Percentiles rank a stretch among this genome's conserved stretches.
Conservation (phyloP, 371 early-diverging fungal genomes). For the Mucor piriformis region DNA sequence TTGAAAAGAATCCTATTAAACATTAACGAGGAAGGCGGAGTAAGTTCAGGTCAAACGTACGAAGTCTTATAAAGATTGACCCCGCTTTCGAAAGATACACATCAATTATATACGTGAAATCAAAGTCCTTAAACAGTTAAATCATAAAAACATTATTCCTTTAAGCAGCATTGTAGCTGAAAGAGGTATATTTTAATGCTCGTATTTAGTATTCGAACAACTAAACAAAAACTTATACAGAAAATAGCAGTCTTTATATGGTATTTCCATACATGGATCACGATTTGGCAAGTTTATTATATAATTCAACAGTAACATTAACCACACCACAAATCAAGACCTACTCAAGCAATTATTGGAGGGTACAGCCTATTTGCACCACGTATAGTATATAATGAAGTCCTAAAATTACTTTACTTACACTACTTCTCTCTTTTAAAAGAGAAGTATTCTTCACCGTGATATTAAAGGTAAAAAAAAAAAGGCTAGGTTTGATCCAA, state of each 20-base stretch:
- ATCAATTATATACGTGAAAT: slow-evolving; percentile 97
- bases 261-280: slow-evolving; percentile 97
- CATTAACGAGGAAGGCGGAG: slow-evolving; percentile 89
- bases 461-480: slow-evolving; percentile 78
- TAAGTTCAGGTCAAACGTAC: slow-evolving; percentile 11
- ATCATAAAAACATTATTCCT: slow-evolving; percentile 86
- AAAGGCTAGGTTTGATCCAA: neutral
- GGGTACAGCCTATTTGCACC: slow-evolving; percentile 87
- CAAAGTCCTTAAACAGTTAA: slow-evolving; percentile 81
- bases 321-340: slow-evolving; percentile 76
- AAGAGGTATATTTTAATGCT: slow-evolving; percentile 45
- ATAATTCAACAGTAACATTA: slow-evolving; percentile 70
- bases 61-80: neutral
- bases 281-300: slow-evolving; percentile 86
- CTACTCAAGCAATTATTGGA: slow-evolving; percentile 83
- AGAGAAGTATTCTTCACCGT: slow-evolving; percentile 83
- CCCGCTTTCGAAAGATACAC: slow-evolving; percentile 63
- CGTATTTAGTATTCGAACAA: slow-evolving; percentile 18
- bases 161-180: slow-evolving; percentile 79
- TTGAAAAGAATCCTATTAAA: slow-evolving; percentile 91
- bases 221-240: slow-evolving; percentile 17
- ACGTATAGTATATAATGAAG: slow-evolving; percentile 33
- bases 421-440: neutral
- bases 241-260: slow-evolving; percentile 77
- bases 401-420: neutral